phyloP scores from a whole-genome alignment of 2,329 filamentous ascomycete genomes.

The Scytalidium lignicola region DNA sequence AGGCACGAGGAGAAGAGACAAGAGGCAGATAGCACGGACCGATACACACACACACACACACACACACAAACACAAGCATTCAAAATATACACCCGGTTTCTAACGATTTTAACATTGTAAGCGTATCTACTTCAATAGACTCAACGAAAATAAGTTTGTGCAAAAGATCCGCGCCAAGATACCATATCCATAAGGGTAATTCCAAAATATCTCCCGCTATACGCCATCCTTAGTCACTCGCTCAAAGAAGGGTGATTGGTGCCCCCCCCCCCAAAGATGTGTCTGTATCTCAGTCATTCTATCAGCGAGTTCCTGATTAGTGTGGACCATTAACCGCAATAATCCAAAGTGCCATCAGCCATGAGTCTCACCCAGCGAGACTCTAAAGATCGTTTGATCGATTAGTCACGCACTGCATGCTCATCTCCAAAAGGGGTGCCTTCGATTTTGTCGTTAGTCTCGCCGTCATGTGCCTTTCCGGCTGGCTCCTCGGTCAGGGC shows the following conservation, averaged over 20 bases:
- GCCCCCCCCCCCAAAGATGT: neutral
- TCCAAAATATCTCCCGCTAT: neutral
- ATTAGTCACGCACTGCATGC: conserved; percentile 46
- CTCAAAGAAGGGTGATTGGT: neutral
- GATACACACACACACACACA: neutral
- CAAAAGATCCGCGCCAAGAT: neutral
- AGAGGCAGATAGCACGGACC: no score
- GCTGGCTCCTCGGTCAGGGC: conserved; percentile 51
- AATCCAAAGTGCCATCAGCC: neutral
- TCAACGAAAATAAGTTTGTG: neutral
- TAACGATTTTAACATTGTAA: neutral
- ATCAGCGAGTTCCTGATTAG: neutral
- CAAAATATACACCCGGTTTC: neutral
- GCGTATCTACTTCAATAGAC: neutral
- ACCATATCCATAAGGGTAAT: neutral
- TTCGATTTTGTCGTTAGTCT: conserved; percentile 28
- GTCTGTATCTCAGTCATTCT: neutral
- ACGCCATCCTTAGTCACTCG: neutral
- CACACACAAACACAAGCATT: neutral
- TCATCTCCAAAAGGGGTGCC: conserved; percentile 54
- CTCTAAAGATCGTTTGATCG: neutral
- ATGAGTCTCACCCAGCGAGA: neutral
- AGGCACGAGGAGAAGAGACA: no score
- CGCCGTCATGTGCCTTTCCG: conserved; percentile 26
- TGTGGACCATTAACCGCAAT: neutral